Base-by-base conservation (phyloP, 345 rosid species). In the Garcia nutans region DNA sequence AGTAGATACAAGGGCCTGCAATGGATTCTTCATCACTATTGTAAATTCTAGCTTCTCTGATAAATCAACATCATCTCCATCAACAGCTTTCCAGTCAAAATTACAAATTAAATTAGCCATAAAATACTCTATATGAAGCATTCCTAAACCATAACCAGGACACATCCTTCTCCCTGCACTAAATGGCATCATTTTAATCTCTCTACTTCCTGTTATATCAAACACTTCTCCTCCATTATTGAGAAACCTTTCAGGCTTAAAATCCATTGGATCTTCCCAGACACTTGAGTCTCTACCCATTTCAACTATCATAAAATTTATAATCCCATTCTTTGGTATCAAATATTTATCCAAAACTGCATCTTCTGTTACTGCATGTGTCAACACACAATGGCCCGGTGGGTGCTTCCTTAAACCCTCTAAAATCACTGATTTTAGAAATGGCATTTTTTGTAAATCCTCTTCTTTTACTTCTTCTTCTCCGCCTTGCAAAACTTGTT, bases 151-250 rank as follows among this genome's bases (percentile, higher is more conserved):
- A 63, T 33, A 42, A 5, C 23, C 80, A 16, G 80, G 80, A 54
- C 80, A 77, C 0, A 77, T 70, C 17, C 80, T 77, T 71, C 80
- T 71, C 1, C 80, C 80, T 2, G 17, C 75, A 1, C 80, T 75
- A 55, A 77, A 77, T 1, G 80, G 75, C 71, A 77, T 77, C 80
- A 77, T 77, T 42, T 77, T 77, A 2, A 77, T 70, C 80, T 77
- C 80, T 28, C 49, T 76, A 0, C 60, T 76, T 5, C 78, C 73
- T 15, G 67, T 68, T 20, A 76, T 47, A 15, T 76, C 79, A 5
- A 76, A 28, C 16, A 17, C 22, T 22, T 76, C 55, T 15, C 33
- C 31, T 12, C 11, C 63, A n/a, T 31, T 4, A 0, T 5, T 56
- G 19, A 77, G 13, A 71, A 77, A 77, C 57, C 80, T 77, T 56